Conservation (phyloP, 768 basidiomycete genomes). For the Russula olivacea region DNA sequence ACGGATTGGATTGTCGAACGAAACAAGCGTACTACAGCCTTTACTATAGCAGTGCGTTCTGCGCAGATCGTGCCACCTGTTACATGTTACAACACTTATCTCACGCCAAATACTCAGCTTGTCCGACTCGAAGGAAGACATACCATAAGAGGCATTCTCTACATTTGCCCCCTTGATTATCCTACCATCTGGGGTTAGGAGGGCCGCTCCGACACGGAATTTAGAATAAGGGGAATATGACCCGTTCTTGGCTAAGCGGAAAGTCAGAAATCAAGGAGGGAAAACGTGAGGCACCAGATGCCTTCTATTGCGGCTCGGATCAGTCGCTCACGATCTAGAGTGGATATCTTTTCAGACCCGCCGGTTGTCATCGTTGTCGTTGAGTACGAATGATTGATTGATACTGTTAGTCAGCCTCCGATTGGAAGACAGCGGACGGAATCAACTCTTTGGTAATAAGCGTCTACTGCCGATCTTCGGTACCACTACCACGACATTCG, state of each 20-base stretch:
- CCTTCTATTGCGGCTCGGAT: constrained; percentile 59
- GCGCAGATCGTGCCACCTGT: constrained; percentile 89
- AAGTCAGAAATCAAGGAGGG: not conserved
- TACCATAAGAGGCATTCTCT: constrained; percentile 92
- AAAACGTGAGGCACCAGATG: constrained; percentile 22
- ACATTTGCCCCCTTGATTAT: constrained; percentile 86
- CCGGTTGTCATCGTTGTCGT: not conserved
- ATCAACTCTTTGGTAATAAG: too few species aligned
- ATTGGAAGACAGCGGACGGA: too few species aligned
- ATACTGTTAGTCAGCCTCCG: too few species aligned
- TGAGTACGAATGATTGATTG: not conserved
- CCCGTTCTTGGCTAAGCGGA: constrained; percentile 53
- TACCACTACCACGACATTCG: too few species aligned
- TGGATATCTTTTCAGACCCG: constrained; percentile 32
- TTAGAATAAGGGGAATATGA: constrained; percentile 85
- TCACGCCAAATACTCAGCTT: not conserved
- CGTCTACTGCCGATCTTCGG: too few species aligned
- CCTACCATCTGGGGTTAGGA: constrained; percentile 60
- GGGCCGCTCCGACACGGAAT: constrained; percentile 87
- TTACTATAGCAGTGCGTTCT: constrained; percentile 91
- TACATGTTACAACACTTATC: constrained; percentile 30
- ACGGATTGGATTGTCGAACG: too few species aligned
- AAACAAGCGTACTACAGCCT: constrained; percentile 65
- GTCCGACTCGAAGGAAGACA: not conserved
- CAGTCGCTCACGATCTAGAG: constrained; percentile 42